These are phyloP conservation scores for Torrubiella hemipterigena DNA, from an alignment of 2,329 filamentous ascomycete genomes.

Conservation along the genomic window DNA sequence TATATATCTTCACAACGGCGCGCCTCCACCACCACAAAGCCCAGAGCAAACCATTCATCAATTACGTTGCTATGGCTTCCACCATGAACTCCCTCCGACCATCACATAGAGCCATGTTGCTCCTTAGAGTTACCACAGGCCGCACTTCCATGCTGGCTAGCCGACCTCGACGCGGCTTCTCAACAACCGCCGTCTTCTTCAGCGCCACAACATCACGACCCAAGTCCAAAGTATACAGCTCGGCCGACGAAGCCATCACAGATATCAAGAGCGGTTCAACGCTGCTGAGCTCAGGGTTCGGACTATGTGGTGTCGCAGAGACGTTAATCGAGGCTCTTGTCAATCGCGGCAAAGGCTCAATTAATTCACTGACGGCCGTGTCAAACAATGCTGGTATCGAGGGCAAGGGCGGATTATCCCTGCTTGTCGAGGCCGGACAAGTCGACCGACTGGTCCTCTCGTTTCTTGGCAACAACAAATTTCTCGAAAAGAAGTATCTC, in stretches of 20 bases:
- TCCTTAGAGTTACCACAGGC: background rate
- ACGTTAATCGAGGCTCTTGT: conserved; percentile 61
- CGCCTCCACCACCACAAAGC: too few relatives aligned
- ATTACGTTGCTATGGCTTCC: too few relatives aligned
- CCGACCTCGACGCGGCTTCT: background rate
- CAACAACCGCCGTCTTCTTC: background rate
- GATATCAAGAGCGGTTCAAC: conserved; percentile 60
- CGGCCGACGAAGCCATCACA: conserved; percentile 55
- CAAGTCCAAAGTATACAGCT: conserved; percentile 36
- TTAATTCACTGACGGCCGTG: conserved; percentile 61
- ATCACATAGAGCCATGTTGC: background rate
- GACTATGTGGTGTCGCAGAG: conserved; percentile 70
- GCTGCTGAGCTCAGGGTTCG: conserved; percentile 67
- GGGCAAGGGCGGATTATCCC: conserved; percentile 54
- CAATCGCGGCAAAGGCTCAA: conserved; percentile 42
- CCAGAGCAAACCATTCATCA: too few relatives aligned
- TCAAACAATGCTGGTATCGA: conserved; percentile 72
- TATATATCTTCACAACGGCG: too few relatives aligned
- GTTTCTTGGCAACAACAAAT: conserved; percentile 69
- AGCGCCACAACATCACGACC: background rate
- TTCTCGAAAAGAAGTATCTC: conserved; percentile 62
- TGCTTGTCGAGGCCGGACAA: conserved; percentile 57
- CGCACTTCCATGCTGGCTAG: background rate
- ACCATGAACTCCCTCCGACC: background rate
- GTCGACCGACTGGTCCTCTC: conserved; percentile 61